Evolutionary conservation across 495 filamentous ascomycete genomes (phyloP), one percentile per base, ranked within the genome.

Genomic region (Tuber calosporum): DNA sequence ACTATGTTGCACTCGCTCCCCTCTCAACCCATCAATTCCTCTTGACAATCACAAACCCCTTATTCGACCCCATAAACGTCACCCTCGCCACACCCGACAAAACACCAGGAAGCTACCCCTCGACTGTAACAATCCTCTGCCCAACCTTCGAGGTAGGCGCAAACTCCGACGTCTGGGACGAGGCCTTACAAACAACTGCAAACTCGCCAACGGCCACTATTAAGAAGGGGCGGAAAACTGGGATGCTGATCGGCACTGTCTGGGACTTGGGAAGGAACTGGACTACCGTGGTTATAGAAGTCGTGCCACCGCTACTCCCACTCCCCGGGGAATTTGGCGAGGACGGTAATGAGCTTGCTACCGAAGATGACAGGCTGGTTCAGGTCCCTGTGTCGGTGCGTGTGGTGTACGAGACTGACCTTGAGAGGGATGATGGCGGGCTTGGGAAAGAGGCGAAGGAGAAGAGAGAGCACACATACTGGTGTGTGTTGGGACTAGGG

Each of bases 181-280:
- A 98, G 78, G 95, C 93, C 5, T 85, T 97, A 9, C 84, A 84
- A 34, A 84, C 87, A 34, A 75, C 76, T 11, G 72, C 79, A 37
- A 71, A 66, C 2, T 30, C 72, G 11, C 74, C 72, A 7, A 82
- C 86, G 45, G 69, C 48, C 17, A 76, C 73, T 13, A 70, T 68
- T 7, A 80, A 83, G 73, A 78, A 85, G 83, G 62, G 83, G 78
- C 58, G 83, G 67, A 87, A 88, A 74, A 87, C 87, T 72, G 88
- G 90, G 67, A 89, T 93, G 2, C 93, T 97, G 81, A 93, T 91
- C 7, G 95, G 95, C 22, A 97, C 97, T 83, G 89, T 99, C 38
- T 99, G 93, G 92, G 93, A 97, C 73, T 87, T 90, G 73, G 94
- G 94, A 0, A 86, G 94, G n/a, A 99, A 97, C 81, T 97, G 93